phyloP scores from a whole-genome alignment of 768 basidiomycete species.

The Panaeolus cyanescens region DNA sequence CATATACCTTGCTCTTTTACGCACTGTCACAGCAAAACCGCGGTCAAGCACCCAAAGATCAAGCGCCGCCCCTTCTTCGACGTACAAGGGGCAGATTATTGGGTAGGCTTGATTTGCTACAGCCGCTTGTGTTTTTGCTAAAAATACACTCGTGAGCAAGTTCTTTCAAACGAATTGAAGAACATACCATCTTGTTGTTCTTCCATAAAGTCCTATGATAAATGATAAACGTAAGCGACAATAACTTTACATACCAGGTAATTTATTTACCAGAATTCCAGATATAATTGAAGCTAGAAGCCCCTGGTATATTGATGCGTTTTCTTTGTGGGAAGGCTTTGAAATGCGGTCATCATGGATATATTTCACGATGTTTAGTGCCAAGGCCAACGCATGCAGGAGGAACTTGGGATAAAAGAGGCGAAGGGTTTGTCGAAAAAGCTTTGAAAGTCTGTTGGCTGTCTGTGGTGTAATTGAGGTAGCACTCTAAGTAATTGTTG shows the following conservation, averaged over 20 bases:
- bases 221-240: background rate
- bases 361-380: constrained; percentile 38
- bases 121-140: constrained; percentile 6
- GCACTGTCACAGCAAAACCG: background rate
- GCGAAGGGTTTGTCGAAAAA: constrained; percentile 44
- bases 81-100: constrained; percentile 17
- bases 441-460: constrained; percentile 35
- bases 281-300: constrained; percentile 50
- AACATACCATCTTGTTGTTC: constrained; percentile 11
- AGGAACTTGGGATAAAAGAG: constrained; percentile 45
- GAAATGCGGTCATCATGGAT: constrained; percentile 41
- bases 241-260: background rate
- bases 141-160: constrained; percentile 10
- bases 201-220: constrained; percentile 24
- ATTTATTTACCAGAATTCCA: constrained; percentile 31
- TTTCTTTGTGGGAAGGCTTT: constrained; percentile 14
- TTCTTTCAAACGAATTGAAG: background rate
- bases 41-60: background rate
- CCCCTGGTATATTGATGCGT: constrained; percentile 41
- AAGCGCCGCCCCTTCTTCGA: constrained; percentile 5
- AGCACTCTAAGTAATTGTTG: constrained; percentile 41
- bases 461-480: constrained; percentile 36
- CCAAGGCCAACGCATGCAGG: constrained; percentile 39
- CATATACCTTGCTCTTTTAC: background rate
- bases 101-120: constrained; percentile 15